phyloP scores from a whole-genome alignment of 176 grass and related monocot species.

The Poa annua region DNA sequence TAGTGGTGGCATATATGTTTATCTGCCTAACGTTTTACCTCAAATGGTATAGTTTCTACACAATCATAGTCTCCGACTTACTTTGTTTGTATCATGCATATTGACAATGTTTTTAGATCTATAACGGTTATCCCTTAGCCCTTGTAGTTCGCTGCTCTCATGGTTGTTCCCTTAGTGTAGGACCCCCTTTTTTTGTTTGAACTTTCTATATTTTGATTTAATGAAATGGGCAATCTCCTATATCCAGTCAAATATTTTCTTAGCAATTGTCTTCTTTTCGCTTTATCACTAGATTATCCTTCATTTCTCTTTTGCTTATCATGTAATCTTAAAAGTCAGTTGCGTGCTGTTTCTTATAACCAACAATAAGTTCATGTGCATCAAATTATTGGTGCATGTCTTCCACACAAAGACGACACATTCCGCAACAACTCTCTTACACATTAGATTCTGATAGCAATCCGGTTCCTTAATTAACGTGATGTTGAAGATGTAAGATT shows the following conservation, averaged over 20 bases:
- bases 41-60: not conserved
- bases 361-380: not conserved
- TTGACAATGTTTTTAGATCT: no score
- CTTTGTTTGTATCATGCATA: not conserved
- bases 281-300: not conserved
- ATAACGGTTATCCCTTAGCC: no score
- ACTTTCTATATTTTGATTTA: no score
- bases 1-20: not conserved
- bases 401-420: not conserved
- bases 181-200: no score
- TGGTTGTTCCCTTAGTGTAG: no score
- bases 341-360: not conserved
- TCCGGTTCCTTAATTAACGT: not conserved
- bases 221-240: no score
- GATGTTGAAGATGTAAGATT: constrained; percentile 23
- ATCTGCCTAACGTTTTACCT: no score
- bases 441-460: constrained; percentile 27
- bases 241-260: no score
- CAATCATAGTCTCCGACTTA: not conserved
- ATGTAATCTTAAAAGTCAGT: not conserved
- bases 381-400: not conserved
- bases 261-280: not conserved
- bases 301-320: not conserved
- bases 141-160: no score
- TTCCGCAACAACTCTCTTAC: constrained; percentile 16